Conservation (phyloP, 176 grass and related monocot species). For the Stipa capillata region DNA sequence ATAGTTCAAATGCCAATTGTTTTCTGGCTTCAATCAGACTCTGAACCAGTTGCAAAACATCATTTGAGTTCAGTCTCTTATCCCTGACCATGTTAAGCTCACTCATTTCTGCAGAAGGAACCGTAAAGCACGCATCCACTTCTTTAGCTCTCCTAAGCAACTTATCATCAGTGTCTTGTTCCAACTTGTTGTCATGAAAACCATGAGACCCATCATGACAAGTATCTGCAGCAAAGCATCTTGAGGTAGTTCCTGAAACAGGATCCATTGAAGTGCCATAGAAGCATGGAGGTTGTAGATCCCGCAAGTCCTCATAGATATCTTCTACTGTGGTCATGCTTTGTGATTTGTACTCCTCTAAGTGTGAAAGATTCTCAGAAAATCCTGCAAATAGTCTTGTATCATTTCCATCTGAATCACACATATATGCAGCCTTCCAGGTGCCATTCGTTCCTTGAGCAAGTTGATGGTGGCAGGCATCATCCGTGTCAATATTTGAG, state of each 20-base stretch:
- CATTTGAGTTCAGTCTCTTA: conserved; percentile 20
- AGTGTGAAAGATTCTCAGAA: conserved; percentile 12
- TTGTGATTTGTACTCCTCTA: conserved; percentile 25
- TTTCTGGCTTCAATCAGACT: conserved; percentile 56
- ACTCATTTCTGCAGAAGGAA: conserved; percentile 25
- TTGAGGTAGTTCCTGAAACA: not conserved
- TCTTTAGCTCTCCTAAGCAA: conserved; percentile 51
- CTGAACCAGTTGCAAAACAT: conserved; percentile 37
- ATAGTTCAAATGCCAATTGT: conserved; percentile 39
- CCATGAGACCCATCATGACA: not conserved
- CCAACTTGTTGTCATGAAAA: conserved; percentile 13
- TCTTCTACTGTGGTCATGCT: conserved; percentile 49
- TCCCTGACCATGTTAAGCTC: conserved; percentile 27
- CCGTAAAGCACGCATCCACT: conserved; percentile 25
- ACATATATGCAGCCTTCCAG: conserved; percentile 17
- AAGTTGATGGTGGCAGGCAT: conserved; percentile 13
- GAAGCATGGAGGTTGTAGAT: conserved; percentile 7
- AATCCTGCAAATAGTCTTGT: conserved; percentile 4
- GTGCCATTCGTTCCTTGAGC: not conserved
- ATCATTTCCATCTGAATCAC: not conserved
- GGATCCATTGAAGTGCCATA: conserved; percentile 2
- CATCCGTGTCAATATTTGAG: conserved; percentile 7
- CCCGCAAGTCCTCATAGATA: conserved; percentile 47
- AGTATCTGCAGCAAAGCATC: not conserved
- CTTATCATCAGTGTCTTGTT: conserved; percentile 54